These are phyloP conservation scores for Lasiodiplodia gonubiensis DNA, from an alignment of 2,329 filamentous ascomycete species.

Conservation along the genomic window DNA sequence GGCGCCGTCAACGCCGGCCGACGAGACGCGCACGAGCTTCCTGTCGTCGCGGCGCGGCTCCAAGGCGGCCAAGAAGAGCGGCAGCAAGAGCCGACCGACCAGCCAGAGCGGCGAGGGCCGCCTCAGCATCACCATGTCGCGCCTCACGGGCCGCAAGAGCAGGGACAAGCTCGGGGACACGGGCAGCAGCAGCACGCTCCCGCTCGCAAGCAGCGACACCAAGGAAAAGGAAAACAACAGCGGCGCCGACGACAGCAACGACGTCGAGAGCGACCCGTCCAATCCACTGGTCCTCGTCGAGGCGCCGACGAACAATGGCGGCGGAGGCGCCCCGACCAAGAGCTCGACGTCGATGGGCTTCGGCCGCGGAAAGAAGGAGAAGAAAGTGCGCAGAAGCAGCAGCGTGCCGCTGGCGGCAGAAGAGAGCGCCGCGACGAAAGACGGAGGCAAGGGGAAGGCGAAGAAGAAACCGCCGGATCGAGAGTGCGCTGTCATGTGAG, in stretches of 20 bases:
- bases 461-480: conserved; percentile 44
- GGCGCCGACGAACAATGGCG: conserved; percentile 23
- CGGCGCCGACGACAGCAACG: not conserved
- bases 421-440: conserved; percentile 24
- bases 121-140: conserved; percentile 50
- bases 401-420: conserved; percentile 26
- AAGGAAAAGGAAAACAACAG: conserved; percentile 6
- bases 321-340: conserved; percentile 23
- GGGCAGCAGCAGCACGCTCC: conserved; percentile 8
- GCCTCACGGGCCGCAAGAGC: conserved; percentile 49
- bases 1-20: conserved; percentile 50
- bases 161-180: conserved; percentile 46
- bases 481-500: conserved; percentile 53
- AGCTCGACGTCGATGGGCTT: conserved; percentile 37
- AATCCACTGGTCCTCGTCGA: conserved; percentile 27
- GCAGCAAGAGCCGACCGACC: conserved; percentile 49
- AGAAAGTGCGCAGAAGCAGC: conserved; percentile 39
- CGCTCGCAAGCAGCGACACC: conserved; percentile 36
- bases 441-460: conserved; percentile 37
- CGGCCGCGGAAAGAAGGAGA: conserved; percentile 32
- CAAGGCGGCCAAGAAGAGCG: conserved; percentile 35
- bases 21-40: conserved; percentile 47
- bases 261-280: conserved; percentile 12
- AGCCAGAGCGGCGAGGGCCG: conserved; percentile 49
- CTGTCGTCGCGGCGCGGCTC: conserved; percentile 42